Conservation (phyloP, 2,329 filamentous ascomycete genomes). For the Fusarium floridanum region DNA sequence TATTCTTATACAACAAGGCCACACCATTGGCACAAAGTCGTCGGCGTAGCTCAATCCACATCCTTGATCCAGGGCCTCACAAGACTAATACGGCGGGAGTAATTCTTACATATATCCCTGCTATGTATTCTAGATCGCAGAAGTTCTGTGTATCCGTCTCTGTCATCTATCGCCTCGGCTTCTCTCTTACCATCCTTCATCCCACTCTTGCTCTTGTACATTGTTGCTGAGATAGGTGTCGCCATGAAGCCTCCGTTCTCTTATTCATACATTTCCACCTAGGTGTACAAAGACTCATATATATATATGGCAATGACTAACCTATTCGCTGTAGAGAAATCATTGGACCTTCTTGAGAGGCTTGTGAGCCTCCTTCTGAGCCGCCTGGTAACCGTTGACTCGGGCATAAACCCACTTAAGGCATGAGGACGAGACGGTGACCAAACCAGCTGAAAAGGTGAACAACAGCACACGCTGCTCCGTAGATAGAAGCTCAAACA, state of each 20-base stretch:
- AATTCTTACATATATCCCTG: background rate
- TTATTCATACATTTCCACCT: background rate
- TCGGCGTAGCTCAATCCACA: background rate
- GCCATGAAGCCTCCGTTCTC: background rate
- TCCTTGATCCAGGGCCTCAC: background rate
- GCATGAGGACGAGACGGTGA: conserved; percentile 76
- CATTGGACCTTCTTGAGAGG: conserved; percentile 51
- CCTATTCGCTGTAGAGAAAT: background rate
- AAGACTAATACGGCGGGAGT: background rate
- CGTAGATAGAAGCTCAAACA: conserved; percentile 78
- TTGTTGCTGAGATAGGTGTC: too few relatives aligned
- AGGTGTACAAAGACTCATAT: too few relatives aligned
- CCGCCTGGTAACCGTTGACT: conserved; percentile 69
- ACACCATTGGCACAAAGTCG: background rate
- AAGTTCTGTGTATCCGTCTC: background rate
- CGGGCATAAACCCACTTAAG: conserved; percentile 78
- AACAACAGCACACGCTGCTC: conserved; percentile 78
- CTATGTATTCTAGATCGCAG: background rate
- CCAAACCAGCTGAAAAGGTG: conserved; percentile 74
- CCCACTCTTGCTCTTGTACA: background rate
- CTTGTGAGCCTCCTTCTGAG: conserved; percentile 48
- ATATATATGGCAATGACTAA: background rate
- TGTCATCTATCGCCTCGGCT: background rate
- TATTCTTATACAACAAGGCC: background rate
- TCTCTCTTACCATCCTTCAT: background rate